These are phyloP conservation scores for Microdochium bolleyi DNA, from an alignment of 2,329 filamentous ascomycete species.

Conservation along the genomic window DNA sequence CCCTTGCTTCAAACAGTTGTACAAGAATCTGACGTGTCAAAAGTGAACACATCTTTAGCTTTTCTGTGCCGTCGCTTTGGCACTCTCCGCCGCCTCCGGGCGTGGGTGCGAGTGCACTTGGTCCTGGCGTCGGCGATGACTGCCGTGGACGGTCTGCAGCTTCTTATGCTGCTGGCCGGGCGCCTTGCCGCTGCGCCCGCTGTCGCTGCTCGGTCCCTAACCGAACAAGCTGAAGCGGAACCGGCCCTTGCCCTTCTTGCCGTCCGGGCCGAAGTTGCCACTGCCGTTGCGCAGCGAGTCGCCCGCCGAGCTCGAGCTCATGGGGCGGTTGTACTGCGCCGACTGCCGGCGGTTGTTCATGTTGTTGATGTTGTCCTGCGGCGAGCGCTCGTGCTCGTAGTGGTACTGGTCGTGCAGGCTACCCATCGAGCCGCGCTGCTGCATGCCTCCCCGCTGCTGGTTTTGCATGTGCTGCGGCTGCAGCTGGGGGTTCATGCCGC, in stretches of 20 bases:
- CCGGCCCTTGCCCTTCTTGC: conserved; percentile 15
- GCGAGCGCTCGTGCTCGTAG: conserved; percentile 13
- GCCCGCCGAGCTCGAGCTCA: conserved; percentile 15
- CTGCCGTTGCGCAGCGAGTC: neutral
- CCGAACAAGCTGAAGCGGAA: conserved; percentile 21
- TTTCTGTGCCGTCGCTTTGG: too few relatives aligned
- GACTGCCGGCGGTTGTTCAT: conserved; percentile 17
- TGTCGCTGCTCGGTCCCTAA: conserved; percentile 7
- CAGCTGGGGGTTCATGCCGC: conserved; percentile 7
- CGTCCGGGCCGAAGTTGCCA: neutral
- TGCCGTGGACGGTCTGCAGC: neutral
- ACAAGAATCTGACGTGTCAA: too few relatives aligned
- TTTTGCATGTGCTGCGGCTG: too few relatives aligned
- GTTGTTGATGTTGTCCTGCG: conserved; percentile 10
- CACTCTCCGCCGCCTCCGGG: too few relatives aligned
- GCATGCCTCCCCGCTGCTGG: conserved; percentile 9
- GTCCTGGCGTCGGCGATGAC: too few relatives aligned
- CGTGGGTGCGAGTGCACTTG: too few relatives aligned
- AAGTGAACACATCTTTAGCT: too few relatives aligned
- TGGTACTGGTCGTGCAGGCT: conserved; percentile 12
- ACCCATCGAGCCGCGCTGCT: conserved; percentile 11
- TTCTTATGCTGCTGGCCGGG: neutral
- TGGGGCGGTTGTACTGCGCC: conserved; percentile 15
- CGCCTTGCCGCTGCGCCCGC: neutral
- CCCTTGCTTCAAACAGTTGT: too few relatives aligned